A percentile compares a stretch with the other conserved stretches of the same genome.
These are phyloP conservation scores for Ophiocordyceps australis DNA, from an alignment of 2,329 filamentous ascomycete genomes.

Conservation along the genomic window DNA sequence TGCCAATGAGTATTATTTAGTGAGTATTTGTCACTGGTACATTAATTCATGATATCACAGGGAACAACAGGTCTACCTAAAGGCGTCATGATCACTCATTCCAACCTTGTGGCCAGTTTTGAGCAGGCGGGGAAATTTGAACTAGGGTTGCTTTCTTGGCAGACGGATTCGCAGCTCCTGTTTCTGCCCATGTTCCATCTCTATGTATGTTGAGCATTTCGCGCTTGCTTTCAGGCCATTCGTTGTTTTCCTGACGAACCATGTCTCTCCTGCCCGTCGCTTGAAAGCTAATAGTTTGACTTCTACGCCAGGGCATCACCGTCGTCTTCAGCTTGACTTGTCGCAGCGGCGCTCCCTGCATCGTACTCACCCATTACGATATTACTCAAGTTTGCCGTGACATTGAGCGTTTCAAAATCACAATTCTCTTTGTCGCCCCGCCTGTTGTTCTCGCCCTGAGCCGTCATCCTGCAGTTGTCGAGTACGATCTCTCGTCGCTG, in stretches of 20 bases:
- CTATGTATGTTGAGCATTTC: too few species aligned
- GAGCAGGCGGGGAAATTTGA: conserved; percentile 37
- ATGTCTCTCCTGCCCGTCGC: neutral
- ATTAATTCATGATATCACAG: conserved; percentile 4
- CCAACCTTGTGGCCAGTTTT: conserved; percentile 64
- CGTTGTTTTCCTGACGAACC: neutral
- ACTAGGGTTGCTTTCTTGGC: conserved; percentile 32
- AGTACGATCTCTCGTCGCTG: conserved; percentile 64
- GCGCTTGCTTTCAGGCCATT: too few species aligned
- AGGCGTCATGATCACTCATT: conserved; percentile 73
- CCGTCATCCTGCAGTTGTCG: conserved; percentile 60
- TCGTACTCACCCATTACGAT: conserved; percentile 62
- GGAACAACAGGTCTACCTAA: conserved; percentile 87
- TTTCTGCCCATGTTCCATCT: conserved; percentile 86
- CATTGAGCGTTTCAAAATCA: conserved; percentile 59
- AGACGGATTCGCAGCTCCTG: conserved; percentile 56
- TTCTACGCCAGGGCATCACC: conserved; percentile 10
- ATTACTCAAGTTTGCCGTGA: conserved; percentile 60
- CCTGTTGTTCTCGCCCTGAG: conserved; percentile 66
- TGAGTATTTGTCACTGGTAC: neutral
- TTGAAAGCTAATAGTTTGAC: neutral
- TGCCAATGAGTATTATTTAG: too few species aligned
- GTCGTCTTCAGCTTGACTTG: conserved; percentile 11
- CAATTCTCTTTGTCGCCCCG: conserved; percentile 67
- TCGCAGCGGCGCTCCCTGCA: conserved; percentile 48